Evolutionary conservation across 2,329 filamentous ascomycete species (phyloP).

Genomic region (Botryotinia calthae): DNA sequence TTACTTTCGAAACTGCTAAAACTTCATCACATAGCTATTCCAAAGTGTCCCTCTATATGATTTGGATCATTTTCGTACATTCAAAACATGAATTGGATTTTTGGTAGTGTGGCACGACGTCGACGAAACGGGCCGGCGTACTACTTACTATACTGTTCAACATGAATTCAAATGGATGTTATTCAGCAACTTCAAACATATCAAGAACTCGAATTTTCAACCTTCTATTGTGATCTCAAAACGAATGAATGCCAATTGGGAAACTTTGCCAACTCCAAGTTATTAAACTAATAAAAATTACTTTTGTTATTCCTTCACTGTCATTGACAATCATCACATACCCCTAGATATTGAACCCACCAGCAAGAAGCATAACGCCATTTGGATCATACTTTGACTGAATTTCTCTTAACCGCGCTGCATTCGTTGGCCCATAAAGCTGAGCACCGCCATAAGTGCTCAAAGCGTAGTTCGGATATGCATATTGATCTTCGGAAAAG

Average conservation of each 20-base stretch:
- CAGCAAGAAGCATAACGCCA: conserved; percentile 33
- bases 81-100: background rate
- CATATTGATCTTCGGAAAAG: conserved; percentile 29
- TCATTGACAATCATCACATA: background rate
- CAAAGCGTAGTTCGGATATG: conserved; percentile 31
- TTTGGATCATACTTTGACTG: conserved; percentile 32
- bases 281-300: background rate
- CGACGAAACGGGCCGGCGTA: background rate
- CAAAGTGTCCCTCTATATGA: background rate
- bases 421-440: conserved; percentile 39
- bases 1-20: background rate
- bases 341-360: conserved; percentile 23
- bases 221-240: background rate
- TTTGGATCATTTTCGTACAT: background rate
- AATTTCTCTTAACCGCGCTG: conserved; percentile 32
- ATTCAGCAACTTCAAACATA: background rate
- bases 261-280: background rate
- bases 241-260: background rate
- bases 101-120: background rate
- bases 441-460: conserved; percentile 24
- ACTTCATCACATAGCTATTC: background rate
- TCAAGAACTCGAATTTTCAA: background rate
- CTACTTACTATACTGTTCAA: background rate
- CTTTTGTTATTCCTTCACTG: background rate
- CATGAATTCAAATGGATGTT: background rate